phyloP scores from a whole-genome alignment of 2,329 filamentous ascomycete species.

The Ophiostoma quercus region DNA sequence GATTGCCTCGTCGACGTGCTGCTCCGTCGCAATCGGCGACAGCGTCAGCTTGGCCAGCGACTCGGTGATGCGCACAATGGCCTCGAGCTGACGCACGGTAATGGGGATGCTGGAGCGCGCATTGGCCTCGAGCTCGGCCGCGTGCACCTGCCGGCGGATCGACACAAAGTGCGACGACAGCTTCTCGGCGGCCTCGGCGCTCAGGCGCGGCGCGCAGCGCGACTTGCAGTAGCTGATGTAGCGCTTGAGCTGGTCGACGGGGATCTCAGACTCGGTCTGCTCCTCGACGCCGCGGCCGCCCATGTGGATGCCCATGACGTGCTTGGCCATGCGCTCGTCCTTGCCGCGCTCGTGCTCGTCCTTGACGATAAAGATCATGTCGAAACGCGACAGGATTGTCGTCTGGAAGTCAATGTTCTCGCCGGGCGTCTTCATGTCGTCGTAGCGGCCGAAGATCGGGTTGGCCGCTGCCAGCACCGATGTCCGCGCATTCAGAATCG shows the following conservation, averaged over 20 bases:
- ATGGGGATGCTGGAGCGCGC: conserved; percentile 91
- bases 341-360: conserved; percentile 87
- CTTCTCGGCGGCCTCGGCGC: conserved; percentile 86
- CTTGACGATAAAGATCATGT: conserved; percentile 99
- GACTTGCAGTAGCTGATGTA: conserved; percentile 97
- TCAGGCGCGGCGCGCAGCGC: conserved; percentile 88
- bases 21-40: conserved; percentile 78
- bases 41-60: conserved; percentile 88
- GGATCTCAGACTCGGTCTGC: conserved; percentile 77
- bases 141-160: conserved; percentile 89
- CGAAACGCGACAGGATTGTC: conserved; percentile 94
- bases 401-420: conserved; percentile 99
- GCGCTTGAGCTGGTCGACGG: conserved; percentile 93
- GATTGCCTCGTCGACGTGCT: conserved; percentile 95
- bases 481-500: conserved; percentile 91
- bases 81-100: conserved; percentile 93
- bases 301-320: conserved; percentile 98
- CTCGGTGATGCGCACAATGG: conserved; percentile 94
- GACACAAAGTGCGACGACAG: conserved; percentile 95
- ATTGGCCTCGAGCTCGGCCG: conserved; percentile 83
- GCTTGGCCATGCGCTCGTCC: conserved; percentile 88
- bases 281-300: conserved; percentile 78
- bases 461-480: conserved; percentile 95
- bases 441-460: conserved; percentile 94
- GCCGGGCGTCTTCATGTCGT: conserved; percentile 93